Evolutionary conservation across 78 protist species (phyloP).

Genomic region (Emiliania huxleyi): DNA sequence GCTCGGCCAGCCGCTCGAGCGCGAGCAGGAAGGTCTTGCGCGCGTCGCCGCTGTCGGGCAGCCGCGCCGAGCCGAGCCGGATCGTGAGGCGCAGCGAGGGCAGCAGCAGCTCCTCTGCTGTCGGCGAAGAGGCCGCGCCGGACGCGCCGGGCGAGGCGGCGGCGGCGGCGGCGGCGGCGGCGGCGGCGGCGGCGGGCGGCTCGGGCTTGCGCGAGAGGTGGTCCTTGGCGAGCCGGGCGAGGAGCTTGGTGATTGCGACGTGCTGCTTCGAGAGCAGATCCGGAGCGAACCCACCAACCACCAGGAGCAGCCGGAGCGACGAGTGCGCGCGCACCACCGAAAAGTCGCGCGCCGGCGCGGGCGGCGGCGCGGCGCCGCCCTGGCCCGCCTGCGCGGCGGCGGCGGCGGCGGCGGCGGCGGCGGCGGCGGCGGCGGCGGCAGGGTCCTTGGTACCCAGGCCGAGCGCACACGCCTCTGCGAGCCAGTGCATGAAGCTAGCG

Average conservation of each 20-base stretch:
- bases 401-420: no score
- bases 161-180: background rate
- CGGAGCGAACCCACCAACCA: background rate
- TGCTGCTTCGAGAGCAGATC: background rate
- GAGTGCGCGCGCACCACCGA: background rate
- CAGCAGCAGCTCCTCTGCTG: background rate
- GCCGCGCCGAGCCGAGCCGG: background rate
- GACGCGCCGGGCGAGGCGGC: background rate
- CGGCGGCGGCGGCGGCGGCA: no score
- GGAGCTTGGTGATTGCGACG: background rate
- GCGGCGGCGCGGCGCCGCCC: no score
- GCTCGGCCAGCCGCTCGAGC: slow-evolving; percentile 41
- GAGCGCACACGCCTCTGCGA: background rate
- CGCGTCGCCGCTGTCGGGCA: slow-evolving; percentile 36
- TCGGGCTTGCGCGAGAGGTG: background rate
- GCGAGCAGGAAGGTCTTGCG: slow-evolving; percentile 42
- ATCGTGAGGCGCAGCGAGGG: background rate
- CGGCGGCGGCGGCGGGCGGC: background rate
- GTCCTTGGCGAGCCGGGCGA: slow-evolving; percentile 2
- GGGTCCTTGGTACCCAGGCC: background rate
- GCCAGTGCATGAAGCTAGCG: background rate
- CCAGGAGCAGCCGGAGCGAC: background rate
- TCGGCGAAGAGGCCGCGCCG: background rate
- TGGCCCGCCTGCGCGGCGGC: no score
- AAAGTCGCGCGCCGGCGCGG: background rate